Evolutionary conservation across 768 basidiomycete species (phyloP).

Genomic region (Mycena vulgaris): DNA sequence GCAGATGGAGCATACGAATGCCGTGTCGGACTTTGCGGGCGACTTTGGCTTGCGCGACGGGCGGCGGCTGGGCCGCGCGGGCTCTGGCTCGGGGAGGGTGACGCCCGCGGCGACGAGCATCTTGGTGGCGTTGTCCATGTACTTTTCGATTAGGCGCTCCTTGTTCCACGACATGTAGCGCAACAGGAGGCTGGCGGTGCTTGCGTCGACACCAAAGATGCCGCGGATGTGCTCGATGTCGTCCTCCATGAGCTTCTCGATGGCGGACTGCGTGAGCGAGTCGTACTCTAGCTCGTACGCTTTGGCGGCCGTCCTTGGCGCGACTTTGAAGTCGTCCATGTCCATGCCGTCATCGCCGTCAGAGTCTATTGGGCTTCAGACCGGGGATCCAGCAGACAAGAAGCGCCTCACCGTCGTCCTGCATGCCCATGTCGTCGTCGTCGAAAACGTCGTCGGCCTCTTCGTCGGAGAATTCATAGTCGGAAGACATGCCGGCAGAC

Average conservation of each 20-base stretch:
- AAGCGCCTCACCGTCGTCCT: slow-evolving; percentile 32
- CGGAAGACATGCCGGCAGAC: slow-evolving; percentile 36
- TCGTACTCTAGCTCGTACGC: slow-evolving; percentile 91
- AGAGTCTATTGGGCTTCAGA: slow-evolving; percentile 26
- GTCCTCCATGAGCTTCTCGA: slow-evolving; percentile 83
- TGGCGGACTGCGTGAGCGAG: slow-evolving; percentile 76
- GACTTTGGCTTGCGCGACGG: slow-evolving; percentile 44
- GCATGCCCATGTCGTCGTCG: slow-evolving; percentile 34
- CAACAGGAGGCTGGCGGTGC: slow-evolving; percentile 83
- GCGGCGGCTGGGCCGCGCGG: slow-evolving; percentile 52
- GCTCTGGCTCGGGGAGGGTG: slow-evolving; percentile 60
- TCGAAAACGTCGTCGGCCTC: slow-evolving; percentile 39
- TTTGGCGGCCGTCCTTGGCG: slow-evolving; percentile 71
- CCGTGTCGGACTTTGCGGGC: slow-evolving; percentile 55
- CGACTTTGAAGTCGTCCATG: slow-evolving; percentile 78
- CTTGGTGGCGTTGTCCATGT: slow-evolving; percentile 90
- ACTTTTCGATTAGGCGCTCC: slow-evolving; percentile 95
- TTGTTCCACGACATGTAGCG: slow-evolving; percentile 95
- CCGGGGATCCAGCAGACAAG: slow-evolving; percentile 48
- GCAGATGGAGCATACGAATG: slow-evolving; percentile 95
- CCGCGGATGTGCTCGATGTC: slow-evolving; percentile 91
- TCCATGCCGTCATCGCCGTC: slow-evolving; percentile 75
- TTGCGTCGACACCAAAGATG: slow-evolving; percentile 91
- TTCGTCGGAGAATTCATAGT: slow-evolving; percentile 38
- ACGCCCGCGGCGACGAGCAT: slow-evolving; percentile 85